Conservation (phyloP, 2,329 filamentous ascomycete genomes). For the Claviceps sp. region DNA sequence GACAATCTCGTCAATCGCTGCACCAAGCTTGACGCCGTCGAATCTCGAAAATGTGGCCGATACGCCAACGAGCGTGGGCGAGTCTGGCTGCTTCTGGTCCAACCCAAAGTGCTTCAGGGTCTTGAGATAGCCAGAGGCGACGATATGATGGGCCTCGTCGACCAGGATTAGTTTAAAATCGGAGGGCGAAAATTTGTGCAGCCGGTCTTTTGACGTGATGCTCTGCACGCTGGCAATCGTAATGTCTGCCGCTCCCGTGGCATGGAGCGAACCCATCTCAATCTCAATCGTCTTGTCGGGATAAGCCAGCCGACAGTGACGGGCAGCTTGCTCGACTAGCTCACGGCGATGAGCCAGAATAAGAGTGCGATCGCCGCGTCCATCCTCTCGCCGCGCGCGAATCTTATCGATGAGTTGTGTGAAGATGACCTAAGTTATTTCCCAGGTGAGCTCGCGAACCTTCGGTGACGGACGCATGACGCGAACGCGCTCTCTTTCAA, state of each 20-base stretch:
- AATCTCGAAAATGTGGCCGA: slow-evolving; percentile 70
- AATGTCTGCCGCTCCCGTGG: slow-evolving; percentile 75
- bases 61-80: slow-evolving; percentile 69
- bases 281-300: slow-evolving; percentile 72
- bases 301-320: slow-evolving; percentile 70
- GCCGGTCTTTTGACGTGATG: slow-evolving; percentile 60
- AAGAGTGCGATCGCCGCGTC: slow-evolving; percentile 56
- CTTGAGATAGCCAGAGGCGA: slow-evolving; percentile 65
- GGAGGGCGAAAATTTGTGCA: slow-evolving; percentile 68
- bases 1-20: slow-evolving; percentile 87
- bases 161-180: slow-evolving; percentile 84
- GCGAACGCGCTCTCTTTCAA: not conserved
- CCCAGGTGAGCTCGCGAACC: not conserved
- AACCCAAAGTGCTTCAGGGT: slow-evolving; percentile 70
- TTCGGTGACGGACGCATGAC: not conserved
- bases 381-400: slow-evolving; percentile 28
- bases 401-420: slow-evolving; percentile 84
- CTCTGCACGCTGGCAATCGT: slow-evolving; percentile 85
- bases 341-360: slow-evolving; percentile 88
- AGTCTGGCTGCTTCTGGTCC: slow-evolving; percentile 26
- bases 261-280: slow-evolving; percentile 72
- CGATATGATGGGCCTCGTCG: slow-evolving; percentile 94
- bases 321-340: slow-evolving; percentile 84
- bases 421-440: slow-evolving; percentile 62
- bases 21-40: slow-evolving; percentile 69